Conservation (phyloP, 371 early-diverging fungal species). For the Mucor circinelloides region DNA sequence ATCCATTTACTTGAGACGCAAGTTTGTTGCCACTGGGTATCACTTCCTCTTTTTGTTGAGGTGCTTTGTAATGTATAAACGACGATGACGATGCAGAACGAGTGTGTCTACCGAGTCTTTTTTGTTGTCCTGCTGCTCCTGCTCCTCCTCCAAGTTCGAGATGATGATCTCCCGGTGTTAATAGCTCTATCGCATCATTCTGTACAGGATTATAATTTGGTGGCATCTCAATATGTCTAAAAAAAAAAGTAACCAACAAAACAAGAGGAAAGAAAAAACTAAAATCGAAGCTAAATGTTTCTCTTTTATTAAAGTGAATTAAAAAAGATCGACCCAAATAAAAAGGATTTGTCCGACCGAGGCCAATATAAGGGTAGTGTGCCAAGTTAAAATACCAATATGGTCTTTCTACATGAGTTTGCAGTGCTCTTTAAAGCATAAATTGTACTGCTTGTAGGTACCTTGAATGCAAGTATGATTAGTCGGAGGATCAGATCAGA, state of each 20-base stretch:
- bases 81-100: slow-evolving; percentile 35
- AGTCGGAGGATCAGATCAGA: neutral
- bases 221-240: slow-evolving; percentile 9
- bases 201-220: slow-evolving; percentile 18
- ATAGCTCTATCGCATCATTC: slow-evolving; percentile 23
- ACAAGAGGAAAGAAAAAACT: neutral
- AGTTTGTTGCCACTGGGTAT: slow-evolving; percentile 20
- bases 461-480: neutral
- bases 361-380: neutral
- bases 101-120: slow-evolving; percentile 17
- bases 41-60: slow-evolving; percentile 18
- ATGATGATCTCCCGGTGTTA: slow-evolving; percentile 13
- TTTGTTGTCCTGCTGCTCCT: neutral
- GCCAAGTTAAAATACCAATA: neutral
- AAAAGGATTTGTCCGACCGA: neutral
- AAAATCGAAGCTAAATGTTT: neutral
- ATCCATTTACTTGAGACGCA: slow-evolving; percentile 28
- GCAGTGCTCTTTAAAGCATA: neutral
- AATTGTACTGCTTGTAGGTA: neutral
- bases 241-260: neutral
- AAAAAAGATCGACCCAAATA: neutral
- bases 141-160: neutral
- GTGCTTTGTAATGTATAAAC: slow-evolving; percentile 40
- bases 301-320: neutral
- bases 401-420: neutral